phyloP scores from a whole-genome alignment of 805 yeast genomes.

The Metschnikowia gelsemii region DNA sequence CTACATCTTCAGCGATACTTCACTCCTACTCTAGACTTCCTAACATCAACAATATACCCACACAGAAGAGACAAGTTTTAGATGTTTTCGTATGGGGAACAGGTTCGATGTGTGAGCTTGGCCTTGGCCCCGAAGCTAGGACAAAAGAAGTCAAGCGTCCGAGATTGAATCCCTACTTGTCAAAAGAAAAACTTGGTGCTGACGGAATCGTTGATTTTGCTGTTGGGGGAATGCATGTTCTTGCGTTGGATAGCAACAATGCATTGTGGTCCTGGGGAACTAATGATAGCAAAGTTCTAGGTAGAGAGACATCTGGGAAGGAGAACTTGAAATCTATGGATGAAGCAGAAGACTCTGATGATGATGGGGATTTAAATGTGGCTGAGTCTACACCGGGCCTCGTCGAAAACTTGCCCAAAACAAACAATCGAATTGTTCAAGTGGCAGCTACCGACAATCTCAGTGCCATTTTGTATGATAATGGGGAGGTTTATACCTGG shows the following conservation, averaged over 20 bases:
- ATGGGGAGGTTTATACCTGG: slow-evolving; percentile 95
- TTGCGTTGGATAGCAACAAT: slow-evolving; percentile 76
- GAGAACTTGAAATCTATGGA: slow-evolving; percentile 71
- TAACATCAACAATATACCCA: slow-evolving; percentile 42
- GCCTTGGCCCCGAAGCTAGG: slow-evolving; percentile 91
- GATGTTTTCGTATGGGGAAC: slow-evolving; percentile 94
- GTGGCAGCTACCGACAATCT: slow-evolving; percentile 90
- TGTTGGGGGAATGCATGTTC: slow-evolving; percentile 93
- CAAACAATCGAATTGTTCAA: slow-evolving; percentile 58
- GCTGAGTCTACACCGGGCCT: slow-evolving; percentile 84
- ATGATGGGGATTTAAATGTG: slow-evolving; percentile 78
- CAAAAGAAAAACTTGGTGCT: slow-evolving; percentile 45
- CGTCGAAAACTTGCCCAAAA: slow-evolving; percentile 66
- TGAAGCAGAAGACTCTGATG: slow-evolving; percentile 51
- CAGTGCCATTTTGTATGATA: slow-evolving; percentile 73
- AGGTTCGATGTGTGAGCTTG: slow-evolving; percentile 96
- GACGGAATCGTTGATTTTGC: slow-evolving; percentile 81
- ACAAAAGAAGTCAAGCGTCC: slow-evolving; percentile 96
- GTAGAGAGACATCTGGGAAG: slow-evolving; percentile 72
- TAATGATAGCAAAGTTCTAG: slow-evolving; percentile 88
- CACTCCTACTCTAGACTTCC: slow-evolving; percentile 51
- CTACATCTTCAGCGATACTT: slow-evolving; percentile 43
- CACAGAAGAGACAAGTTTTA: slow-evolving; percentile 46
- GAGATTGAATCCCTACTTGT: slow-evolving; percentile 76
- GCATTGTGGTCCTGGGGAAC: slow-evolving; percentile 98